These are phyloP conservation scores for Cladosporium sp. DNA, from an alignment of 2,329 filamentous ascomycete species.

Conservation along the genomic window DNA sequence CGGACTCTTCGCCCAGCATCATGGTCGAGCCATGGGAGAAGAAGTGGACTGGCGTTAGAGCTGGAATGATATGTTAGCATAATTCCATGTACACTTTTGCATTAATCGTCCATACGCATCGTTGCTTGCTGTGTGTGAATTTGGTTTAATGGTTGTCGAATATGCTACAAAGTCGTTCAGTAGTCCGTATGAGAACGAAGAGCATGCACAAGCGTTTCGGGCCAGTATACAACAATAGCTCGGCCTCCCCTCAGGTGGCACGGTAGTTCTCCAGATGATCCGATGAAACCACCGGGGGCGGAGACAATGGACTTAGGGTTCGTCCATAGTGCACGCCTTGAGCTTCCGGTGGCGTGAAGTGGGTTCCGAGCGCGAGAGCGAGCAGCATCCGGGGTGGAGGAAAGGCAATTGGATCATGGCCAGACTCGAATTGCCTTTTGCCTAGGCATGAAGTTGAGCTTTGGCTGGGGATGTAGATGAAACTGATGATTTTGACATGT, in stretches of 20 bases:
- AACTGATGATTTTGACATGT: neutral
- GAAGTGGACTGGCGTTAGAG: slow-evolving; percentile 61
- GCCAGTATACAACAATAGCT: slow-evolving; percentile 3
- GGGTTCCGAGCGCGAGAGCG: neutral
- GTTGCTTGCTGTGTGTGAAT: neutral
- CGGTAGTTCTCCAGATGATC: neutral
- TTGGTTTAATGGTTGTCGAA: neutral
- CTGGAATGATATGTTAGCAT: slow-evolving; percentile 17
- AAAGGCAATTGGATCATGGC: neutral
- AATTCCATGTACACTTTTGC: neutral
- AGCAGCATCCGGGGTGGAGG: neutral
- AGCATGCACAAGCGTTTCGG: neutral
- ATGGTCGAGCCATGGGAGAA: slow-evolving; percentile 73
- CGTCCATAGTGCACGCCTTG: no score
- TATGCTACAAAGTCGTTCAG: neutral
- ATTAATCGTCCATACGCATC: neutral
- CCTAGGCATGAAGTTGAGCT: neutral
- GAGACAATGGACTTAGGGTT: neutral
- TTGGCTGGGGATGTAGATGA: neutral
- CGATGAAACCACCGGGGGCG: neutral
- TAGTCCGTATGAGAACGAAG: neutral
- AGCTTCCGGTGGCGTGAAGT: slow-evolving; percentile 1
- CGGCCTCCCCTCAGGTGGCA: neutral
- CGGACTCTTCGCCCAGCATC: slow-evolving; percentile 68
- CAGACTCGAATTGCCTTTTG: neutral